Base-by-base conservation (phyloP, 495 filamentous ascomycete genomes). In the Penicillium verhagenii region DNA sequence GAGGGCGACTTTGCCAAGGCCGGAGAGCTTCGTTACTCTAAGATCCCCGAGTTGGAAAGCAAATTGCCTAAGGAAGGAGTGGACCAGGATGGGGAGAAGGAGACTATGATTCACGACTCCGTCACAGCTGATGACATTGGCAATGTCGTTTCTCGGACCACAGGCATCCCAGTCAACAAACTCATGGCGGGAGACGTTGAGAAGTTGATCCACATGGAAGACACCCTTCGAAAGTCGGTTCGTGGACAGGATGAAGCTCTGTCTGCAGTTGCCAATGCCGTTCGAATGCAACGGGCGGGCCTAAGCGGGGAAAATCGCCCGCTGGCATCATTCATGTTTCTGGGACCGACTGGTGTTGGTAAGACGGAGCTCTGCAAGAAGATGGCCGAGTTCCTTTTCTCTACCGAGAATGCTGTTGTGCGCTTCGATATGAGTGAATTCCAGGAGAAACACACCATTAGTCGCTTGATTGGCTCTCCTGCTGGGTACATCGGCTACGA, bases 381-480 rank as follows among this genome's bases (percentile, higher is more conserved):
- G 59, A 87, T 98, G 66, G 94, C 93, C 43, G 79, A 80, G 55
- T 96, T 96, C 78, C 75, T 98, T 20, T 98, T 98, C 71, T 92
- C 88, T 0, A 96, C 90, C 3, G 91, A 96, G 61, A 81, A 80
- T 38, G 92, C 94, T 5, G 92, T 98, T 24, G 84, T 94, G 19
- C 79, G 94, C 42, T 98, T 97, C 67, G 94, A 98, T 71, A 98
- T 97, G 93, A 89, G 84, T 69, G 94, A 98, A 60, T 98, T 97
- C 72, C 90, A 95, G 63, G 94, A 98, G 65, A 96, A 96, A 68
- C 93, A 97, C 67, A 97, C 93, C 1, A 86, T 98, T 52, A 94
- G 89, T 29, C 83, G 94, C 44, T 79, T 97, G 26, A 96, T 98
- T 65, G 94, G 94, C 28, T 86, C 88, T 16, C 94, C 93, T 0